Base-by-base conservation (phyloP, 2,329 filamentous ascomycete species). In the Nannizziopsis barbatae region DNA sequence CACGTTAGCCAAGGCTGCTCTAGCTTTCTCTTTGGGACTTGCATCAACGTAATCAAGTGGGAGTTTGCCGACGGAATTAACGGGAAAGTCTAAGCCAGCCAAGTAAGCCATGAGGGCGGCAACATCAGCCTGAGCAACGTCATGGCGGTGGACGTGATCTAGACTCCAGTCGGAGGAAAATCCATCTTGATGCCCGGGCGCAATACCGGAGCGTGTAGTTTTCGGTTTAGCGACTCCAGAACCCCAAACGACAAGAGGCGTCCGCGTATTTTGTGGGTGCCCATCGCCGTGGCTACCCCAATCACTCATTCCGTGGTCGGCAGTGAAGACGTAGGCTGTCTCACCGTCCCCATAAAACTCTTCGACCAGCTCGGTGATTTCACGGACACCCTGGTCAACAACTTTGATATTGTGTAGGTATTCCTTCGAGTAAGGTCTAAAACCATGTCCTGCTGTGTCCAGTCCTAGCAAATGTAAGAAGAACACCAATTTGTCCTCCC, bases 271-370 rank as follows among this genome's bases (percentile, higher is more conserved):
- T 65, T 98, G 86, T 0, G 92, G 92, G 66, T 98, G 89, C 6
- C 92, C 92, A 64, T 98, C 92, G 33, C 93, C 93, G 64, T 98
- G 93, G 58, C 89, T 96, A n/a, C 93, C 92, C 83, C 85, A 95
- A 66, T 98, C 92, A 61, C 87, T 96, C 92, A 98, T 98, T 14
- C 92, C 92, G 65, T 98, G 92, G 61, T 98, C 92, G 6, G 92
- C 92, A 1, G 93, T 98, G 62, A 98, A 98, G 12, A 98, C 79
- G 63, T 90, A 98, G 0, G 93, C 87, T 0, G 92, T 96, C 65
- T 92, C 82, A 54, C 80, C 79, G 57, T 88, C 83, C 4, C 70
- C 75, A 59, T 95, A 98, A 62, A 96, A 98, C 10, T 83, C 77
- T 32, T 94, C 80, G 43, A 95, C 81, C 47, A 95, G 63, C 54